Evolutionary conservation across 2,329 filamentous ascomycete genomes (phyloP), one percentile per base, ranked within the genome.

Genomic region (Zymoseptoria tritici): DNA sequence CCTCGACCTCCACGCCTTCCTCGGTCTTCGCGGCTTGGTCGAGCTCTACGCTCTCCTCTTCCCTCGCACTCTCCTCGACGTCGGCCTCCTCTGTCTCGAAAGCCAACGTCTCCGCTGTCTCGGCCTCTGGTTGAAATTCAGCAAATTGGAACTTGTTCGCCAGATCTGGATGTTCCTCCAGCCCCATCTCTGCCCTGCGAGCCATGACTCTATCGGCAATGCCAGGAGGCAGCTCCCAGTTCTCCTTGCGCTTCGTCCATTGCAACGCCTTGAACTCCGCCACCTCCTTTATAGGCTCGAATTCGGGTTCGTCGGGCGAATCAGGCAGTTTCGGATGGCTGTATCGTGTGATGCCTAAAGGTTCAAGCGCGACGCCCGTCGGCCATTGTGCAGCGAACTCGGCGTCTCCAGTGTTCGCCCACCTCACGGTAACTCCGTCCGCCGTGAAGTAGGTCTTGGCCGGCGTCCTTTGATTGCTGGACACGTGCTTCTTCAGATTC

Each of bases 391-490:
- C 64, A 7, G 73, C 74, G 58, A 66, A 74, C 53, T 75, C 72
- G n/a, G 71, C 68, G 61, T 76, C 74, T n/a, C 74, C 61, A 1
- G 68, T 58, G 62, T 75, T 70, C n/a, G 67, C 63, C 74, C 74
- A 76, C 54, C 69, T 62, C 54, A 76, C 64, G 7, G 56, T 67
- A 9, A 74, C 64, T 53, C 70, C 71, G 49, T 71, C 61, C 24
- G 62, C 60, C 26, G 60, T 64, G 60, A 68, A 71, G 21, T 65
- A n/a, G 13, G 36, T 46, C 5, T 46, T 54, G 9, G 67, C 63
- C 19, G 56, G 49, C 26, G 62, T 55, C 36, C 58, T 54, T 29
- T 65, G 51, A 4, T 57, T 62, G 19, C 54, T 24, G 9, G 57
- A 52, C 16, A n/a, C 13, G 36, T 54, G 52, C 4, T 49, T 31